These are phyloP conservation scores for Ceratocystis cubensis DNA, from an alignment of 2,329 filamentous ascomycete species.

Conservation along the genomic window DNA sequence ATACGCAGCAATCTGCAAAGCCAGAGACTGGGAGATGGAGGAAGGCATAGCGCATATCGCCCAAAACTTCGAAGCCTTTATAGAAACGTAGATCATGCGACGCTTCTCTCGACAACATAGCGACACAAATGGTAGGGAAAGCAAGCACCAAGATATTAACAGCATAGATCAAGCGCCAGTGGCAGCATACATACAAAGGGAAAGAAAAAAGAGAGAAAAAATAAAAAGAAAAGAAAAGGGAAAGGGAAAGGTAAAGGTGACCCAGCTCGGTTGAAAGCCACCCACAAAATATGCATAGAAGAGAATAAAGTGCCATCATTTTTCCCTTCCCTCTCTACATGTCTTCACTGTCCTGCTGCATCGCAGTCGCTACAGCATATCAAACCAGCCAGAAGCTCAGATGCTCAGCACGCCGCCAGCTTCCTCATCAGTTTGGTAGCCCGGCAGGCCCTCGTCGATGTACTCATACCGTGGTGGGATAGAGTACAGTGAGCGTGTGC, in stretches of 20 bases:
- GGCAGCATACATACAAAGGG: conserved; percentile 4
- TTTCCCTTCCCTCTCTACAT: no score
- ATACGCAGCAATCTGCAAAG: conserved; percentile 58
- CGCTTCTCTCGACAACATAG: no score
- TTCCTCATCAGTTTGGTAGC: conserved; percentile 22
- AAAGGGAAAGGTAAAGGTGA: not conserved
- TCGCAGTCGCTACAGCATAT: not conserved
- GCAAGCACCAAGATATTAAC: not conserved
- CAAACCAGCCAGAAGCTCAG: not conserved
- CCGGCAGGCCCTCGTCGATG: conserved; percentile 22
- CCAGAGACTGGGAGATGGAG: conserved; percentile 65
- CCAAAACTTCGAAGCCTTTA: conserved; percentile 65
- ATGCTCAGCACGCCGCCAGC: not conserved
- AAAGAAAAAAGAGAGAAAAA: not conserved
- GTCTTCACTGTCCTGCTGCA: no score
- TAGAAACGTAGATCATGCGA: conserved; percentile 26
- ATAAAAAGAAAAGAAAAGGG: not conserved
- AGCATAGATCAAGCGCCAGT: no score
- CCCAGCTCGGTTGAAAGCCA: not conserved
- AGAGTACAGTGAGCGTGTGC: conserved; percentile 17
- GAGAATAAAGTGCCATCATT: no score
- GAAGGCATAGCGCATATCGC: conserved; percentile 56
- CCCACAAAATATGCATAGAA: not conserved
- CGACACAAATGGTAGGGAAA: not conserved
- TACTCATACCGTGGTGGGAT: conserved; percentile 21